Percentiles rank a stretch among this genome's conserved stretches.
These are phyloP conservation scores for Populus davidiana DNA, from an alignment of 345 rosid genomes.

Conservation along the genomic window DNA sequence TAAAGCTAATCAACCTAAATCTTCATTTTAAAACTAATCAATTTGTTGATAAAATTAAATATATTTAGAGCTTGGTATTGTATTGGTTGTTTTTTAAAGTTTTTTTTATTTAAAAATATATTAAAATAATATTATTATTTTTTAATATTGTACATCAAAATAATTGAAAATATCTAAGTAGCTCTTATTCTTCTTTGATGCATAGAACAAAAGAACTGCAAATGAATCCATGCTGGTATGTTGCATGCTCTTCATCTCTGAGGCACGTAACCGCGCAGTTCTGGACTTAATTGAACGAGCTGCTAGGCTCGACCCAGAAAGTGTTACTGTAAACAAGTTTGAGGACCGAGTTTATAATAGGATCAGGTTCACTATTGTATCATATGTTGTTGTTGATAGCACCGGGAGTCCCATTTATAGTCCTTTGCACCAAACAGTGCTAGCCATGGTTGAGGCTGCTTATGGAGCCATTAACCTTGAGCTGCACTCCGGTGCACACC, in stretches of 20 bases:
- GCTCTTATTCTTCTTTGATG: neutral
- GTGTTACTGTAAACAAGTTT: slow-evolving; percentile 44
- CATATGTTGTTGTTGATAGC: slow-evolving; percentile 42
- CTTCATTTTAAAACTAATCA: no score
- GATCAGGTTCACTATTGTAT: slow-evolving; percentile 48
- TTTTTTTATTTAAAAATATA: no score
- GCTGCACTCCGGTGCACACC: slow-evolving; percentile 51
- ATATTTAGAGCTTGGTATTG: no score
- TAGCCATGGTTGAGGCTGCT: slow-evolving; percentile 55
- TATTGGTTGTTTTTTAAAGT: no score
- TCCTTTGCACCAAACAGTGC: slow-evolving; percentile 50
- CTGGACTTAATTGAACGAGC: slow-evolving; percentile 48
- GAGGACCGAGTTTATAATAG: slow-evolving; percentile 55
- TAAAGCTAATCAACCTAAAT: no score
- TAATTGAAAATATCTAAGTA: neutral
- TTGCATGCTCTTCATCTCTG: slow-evolving; percentile 60
- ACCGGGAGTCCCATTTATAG: slow-evolving; percentile 46
- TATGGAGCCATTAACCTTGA: slow-evolving; percentile 47
- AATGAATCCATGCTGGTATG: slow-evolving; percentile 41
- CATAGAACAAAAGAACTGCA: slow-evolving; percentile 29
- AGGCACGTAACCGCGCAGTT: slow-evolving; percentile 41
- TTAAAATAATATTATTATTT: no score
- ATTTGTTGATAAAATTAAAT: no score
- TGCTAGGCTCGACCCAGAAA: slow-evolving; percentile 38
- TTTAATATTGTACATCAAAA: no score